phyloP scores from a whole-genome alignment of 1,284 basidiomycete species.

The Ganoderma resinaceum region DNA sequence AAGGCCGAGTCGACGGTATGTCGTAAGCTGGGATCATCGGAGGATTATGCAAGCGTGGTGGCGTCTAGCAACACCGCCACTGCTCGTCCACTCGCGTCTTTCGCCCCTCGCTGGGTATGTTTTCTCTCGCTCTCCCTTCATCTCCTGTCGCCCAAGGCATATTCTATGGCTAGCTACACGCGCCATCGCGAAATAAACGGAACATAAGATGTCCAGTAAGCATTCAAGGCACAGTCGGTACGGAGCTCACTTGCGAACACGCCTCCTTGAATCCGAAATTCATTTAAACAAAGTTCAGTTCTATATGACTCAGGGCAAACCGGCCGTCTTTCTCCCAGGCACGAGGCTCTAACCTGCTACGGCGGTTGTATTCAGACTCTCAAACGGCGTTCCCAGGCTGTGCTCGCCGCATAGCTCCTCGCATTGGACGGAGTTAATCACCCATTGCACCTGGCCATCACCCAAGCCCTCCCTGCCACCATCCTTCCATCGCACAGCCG shows the following conservation, averaged over 20 bases:
- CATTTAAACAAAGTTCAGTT: background rate
- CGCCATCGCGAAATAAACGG: background rate
- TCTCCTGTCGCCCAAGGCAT: background rate
- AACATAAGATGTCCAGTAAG: background rate
- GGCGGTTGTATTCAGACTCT: background rate
- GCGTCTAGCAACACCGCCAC: constrained; percentile 8
- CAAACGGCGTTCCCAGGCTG: constrained; percentile 5
- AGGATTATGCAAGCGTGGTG: constrained; percentile 21
- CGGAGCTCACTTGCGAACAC: background rate
- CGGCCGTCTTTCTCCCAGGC: constrained; percentile 1
- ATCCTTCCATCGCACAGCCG: constrained; percentile 10
- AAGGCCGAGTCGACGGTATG: background rate
- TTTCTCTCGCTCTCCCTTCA: background rate
- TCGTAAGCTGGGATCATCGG: constrained; percentile 11
- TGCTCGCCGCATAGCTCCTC: constrained; percentile 9
- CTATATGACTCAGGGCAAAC: background rate
- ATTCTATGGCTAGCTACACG: background rate
- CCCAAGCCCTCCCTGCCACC: background rate
- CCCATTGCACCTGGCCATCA: background rate
- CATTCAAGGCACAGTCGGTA: background rate
- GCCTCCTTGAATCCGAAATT: background rate
- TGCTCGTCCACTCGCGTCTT: background rate
- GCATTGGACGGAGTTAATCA: constrained; percentile 8
- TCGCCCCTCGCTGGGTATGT: background rate
- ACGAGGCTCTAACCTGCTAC: background rate